phyloP scores from a whole-genome alignment of 148 eudicot species.

The Drosera capensis region DNA sequence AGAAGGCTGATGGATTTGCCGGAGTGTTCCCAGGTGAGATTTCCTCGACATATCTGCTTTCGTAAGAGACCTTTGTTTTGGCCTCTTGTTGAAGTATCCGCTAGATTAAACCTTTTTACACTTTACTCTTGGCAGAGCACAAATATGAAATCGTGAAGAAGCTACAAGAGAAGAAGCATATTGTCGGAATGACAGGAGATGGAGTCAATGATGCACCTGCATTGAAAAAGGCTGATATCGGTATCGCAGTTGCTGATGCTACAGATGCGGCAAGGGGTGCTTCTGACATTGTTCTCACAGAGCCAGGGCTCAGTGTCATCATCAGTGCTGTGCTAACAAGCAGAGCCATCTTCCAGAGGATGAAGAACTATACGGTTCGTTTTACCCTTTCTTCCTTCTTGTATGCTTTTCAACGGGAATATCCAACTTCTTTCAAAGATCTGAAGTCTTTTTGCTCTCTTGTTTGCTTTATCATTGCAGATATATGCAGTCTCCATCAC shows the following conservation, averaged over 20 bases:
- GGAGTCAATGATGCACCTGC: slow-evolving; percentile 4
- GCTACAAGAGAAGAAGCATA: not conserved
- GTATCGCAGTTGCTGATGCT: too few relatives aligned
- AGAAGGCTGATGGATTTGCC: slow-evolving; percentile 90
- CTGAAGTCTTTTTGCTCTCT: not conserved
- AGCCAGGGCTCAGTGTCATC: slow-evolving; percentile 26
- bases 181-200: slow-evolving; percentile 2
- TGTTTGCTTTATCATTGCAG: not conserved
- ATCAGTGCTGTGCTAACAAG: slow-evolving; percentile 17
- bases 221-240: too few relatives aligned
- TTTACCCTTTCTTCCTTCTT: not conserved
- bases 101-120: not conserved
- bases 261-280: too few relatives aligned
- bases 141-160: slow-evolving; percentile 2
- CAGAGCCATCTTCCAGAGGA: slow-evolving; percentile 8
- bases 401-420: not conserved
- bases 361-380: slow-evolving; percentile 3
- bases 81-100: too few relatives aligned
- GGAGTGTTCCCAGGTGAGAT: slow-evolving; percentile 24
- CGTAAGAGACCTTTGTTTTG: too few relatives aligned
- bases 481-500: not conserved
- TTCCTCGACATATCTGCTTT: not conserved
- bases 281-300: slow-evolving; percentile 22
- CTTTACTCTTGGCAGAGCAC: not conserved
- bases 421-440: not conserved